Evolutionary conservation across 1,139 yeast genomes (phyloP), one percentile per base, ranked within the genome.

Genomic region (Debaryomyces sp.): DNA sequence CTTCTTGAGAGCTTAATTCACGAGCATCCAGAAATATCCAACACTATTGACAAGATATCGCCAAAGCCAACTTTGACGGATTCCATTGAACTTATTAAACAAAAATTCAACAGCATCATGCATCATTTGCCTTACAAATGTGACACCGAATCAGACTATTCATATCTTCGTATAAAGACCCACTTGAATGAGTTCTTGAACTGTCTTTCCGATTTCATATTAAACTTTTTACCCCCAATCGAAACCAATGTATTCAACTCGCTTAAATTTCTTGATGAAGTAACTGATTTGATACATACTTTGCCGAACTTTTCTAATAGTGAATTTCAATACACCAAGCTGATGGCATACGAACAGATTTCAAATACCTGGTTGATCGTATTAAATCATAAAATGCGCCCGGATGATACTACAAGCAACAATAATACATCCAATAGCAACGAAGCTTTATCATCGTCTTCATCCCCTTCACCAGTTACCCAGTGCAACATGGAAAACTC

Each of bases 161-260:
- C 96, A n/a, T 94, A 86, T 67, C 75, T 89, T 50, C 77, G 98
- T 50, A 87, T 92, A 48, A 86, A 89, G 60, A 84, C 90, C 1
- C 70, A 75, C 50, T 78, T 91, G 51, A 80, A 84, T 54, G 96
- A 89, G 58, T 89, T 92, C 60, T 78, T 90, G 54, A 78, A 81
- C 57, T 85, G 95, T 42, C 71, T 92, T 47, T 82, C 89, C 36
- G 98, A 91, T 66, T 91, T 86, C 63, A 84, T 90, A 6, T 74
- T 88, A 54, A 85, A 82, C 60, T 88, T 87, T 61, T 74, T 91
- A 52, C 96, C 96, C 18, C 96, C 96, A 8, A 77, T 82, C 50
- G 91, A 87, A 61, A 63, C 73, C 15, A 82, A 82, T 56, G 69
- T 80, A 17, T 62, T 77, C 21, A 77, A 77, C 49, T 81, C 95